Base-by-base conservation (phyloP, 2,329 filamentous ascomycete species). In the Alternaria hordeiaustralica region DNA sequence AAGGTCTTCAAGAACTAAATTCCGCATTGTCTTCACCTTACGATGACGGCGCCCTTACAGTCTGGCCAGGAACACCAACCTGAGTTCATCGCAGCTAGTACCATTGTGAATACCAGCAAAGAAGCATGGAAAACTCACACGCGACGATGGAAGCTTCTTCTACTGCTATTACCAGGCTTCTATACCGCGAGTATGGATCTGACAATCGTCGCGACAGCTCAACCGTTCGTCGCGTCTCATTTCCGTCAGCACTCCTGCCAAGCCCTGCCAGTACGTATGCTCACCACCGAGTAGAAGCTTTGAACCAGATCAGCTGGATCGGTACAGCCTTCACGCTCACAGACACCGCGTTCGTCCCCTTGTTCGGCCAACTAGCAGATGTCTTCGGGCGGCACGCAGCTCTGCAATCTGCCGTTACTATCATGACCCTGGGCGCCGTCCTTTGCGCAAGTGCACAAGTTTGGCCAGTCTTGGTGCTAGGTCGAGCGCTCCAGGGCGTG, bases 151-250 rank as follows among this genome's bases (percentile, higher is more conserved):
- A 50, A 30, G 23, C 30, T 50, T 28, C 46, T 50, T 5, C 46
- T 50, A 28, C 46, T 50, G 21, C 3, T 50, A 2, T 23, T 50
- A 2, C 23, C 46, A 50, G 46, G 46, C 15, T 50, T 50, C 46
- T 50, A 28, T 30, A 50, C 46, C n/a, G 46, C 46, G 23, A 50
- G 46, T 28, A 50, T 50, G 25, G 46, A 50, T 18, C n/a, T 50
- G 3, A 50, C 46, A 7, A 1, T 25, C 0, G 46, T 50, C 26
- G 46, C 46, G 1, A 50, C 26, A 30, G 46, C 46, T 0, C 46
- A 50, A 1, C 46, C 46, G 13, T 50, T 50, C 46, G 30, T 50
- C 26, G 46, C 26, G 1, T 50, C 25, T 50, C 46, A 28, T 50
- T 50, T 50, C n/a, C 46, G 46, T 49, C 3, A 25, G 23, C 3